phyloP scores from a whole-genome alignment of 768 basidiomycete species.

The Podaxis pistillaris region DNA sequence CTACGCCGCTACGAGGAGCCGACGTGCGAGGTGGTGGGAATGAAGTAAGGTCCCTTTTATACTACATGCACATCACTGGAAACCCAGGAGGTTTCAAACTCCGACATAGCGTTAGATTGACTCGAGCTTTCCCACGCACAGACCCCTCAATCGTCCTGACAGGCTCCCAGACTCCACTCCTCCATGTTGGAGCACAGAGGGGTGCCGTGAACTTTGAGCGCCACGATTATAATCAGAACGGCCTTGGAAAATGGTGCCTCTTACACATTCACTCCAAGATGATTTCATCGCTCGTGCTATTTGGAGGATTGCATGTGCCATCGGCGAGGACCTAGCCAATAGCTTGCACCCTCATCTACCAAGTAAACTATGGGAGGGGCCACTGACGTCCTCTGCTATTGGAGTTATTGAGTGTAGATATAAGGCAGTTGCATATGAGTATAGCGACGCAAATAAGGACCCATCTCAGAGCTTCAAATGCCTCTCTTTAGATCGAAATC shows the following conservation, averaged over 20 bases:
- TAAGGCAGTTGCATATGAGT: neutral
- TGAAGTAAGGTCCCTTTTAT: conserved; percentile 45
- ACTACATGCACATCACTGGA: conserved; percentile 41
- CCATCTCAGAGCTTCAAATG: conserved; percentile 15
- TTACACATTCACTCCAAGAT: neutral
- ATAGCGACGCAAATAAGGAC: neutral
- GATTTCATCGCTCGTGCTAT: neutral
- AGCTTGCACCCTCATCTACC: neutral
- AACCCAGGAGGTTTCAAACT: conserved; percentile 45
- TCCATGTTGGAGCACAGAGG: neutral
- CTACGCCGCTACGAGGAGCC: conserved; percentile 35
- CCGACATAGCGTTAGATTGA: conserved; percentile 31
- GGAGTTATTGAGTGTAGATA: conserved; percentile 4
- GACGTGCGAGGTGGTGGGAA: conserved; percentile 40
- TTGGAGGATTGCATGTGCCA: neutral
- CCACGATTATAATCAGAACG: neutral
- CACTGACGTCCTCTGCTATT: conserved; percentile 11
- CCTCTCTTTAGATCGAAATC: conserved; percentile 27
- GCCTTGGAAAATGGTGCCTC: neutral
- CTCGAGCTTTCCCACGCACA: conserved; percentile 40
- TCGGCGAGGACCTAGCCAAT: neutral
- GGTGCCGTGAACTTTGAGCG: too few relatives aligned
- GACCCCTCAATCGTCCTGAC: conserved; percentile 24
- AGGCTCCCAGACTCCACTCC: neutral
- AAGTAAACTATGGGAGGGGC: neutral